Evolutionary conservation across 2,329 filamentous ascomycete genomes (phyloP), one percentile per base, ranked within the genome.

Genomic region (Tolypocladium album): DNA sequence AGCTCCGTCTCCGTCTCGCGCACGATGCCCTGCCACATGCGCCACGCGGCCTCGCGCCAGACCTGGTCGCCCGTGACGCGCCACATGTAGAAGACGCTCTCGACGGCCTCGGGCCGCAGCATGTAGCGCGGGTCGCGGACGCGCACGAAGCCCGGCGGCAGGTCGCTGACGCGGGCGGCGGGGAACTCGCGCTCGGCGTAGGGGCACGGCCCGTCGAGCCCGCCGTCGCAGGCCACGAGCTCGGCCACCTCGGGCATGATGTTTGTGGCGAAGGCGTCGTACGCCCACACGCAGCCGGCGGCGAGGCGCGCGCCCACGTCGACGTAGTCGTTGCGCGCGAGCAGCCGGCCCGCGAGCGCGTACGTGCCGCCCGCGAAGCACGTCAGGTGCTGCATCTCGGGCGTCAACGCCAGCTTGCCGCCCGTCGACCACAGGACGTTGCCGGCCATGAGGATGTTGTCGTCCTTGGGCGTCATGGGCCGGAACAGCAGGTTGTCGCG

Each of bases 291-390:
- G 64, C 82, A 84, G 47, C 82, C 81, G 27, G 78, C 74, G 0
- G 81, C 76, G 22, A 84, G 74, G 52, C 76, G 76, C 11, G 73
- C 72, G n/a, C 75, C 81, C 20, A 79, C 67, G 53, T 75, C 70
- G 58, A 83, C 69, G 62, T 82, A 75, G 66, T 80, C 75, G 3
- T 71, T 68, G 22, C 74, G 72, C 1, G 74, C 70, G 60, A 89
- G 82, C 34, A 90, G 75, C 61, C 80, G 83, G 1, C 87, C 84
- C 1, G 82, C 86, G 42, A 92, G 79, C 1, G 78, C 88, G 55
- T 89, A 86, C 77, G 88, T 86, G 12, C 87, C 88, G 8, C 88
- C 88, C 3, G 82, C 77, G 68, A 89, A 92, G 71, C 88, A 92
- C 3, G 82, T 80, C 2, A 90, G 75, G 68, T 91, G 88, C 61